Evolutionary conservation across 148 eudicot species (phyloP).

Genomic region (Vaccinium vitisidaea): DNA sequence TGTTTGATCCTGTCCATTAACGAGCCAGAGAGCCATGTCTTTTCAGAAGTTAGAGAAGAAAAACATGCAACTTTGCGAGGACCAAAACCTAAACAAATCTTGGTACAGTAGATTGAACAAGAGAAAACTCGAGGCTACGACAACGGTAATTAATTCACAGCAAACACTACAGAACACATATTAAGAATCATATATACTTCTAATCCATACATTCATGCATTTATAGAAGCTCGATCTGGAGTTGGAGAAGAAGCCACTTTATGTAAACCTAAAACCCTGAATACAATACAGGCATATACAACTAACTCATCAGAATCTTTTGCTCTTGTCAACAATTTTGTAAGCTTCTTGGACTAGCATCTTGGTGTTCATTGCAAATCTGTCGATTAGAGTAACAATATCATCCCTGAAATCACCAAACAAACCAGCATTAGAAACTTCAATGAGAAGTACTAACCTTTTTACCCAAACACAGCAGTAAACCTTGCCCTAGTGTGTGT

Average conservation of each 20-base stretch:
- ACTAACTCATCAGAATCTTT: slow-evolving; percentile 28
- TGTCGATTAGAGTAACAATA: slow-evolving; percentile 53
- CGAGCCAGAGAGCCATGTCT: background rate
- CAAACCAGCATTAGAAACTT: slow-evolving; percentile 9
- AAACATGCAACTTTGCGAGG: background rate
- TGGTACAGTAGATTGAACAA: background rate
- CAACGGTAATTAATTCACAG: background rate
- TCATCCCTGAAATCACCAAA: slow-evolving; percentile 56
- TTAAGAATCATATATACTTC: background rate
- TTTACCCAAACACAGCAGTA: background rate
- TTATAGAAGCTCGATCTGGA: background rate
- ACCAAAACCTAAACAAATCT: background rate
- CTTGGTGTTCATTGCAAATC: slow-evolving; percentile 62
- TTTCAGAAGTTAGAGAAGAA: background rate
- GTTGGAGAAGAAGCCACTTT: background rate
- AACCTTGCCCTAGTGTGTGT: background rate
- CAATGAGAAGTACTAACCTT: background rate
- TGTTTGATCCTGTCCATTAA: background rate
- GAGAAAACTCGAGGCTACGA: background rate
- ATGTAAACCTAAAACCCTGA: background rate
- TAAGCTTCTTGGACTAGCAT: slow-evolving; percentile 58
- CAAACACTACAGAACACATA: background rate
- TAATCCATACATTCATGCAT: background rate
- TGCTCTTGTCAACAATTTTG: slow-evolving; percentile 73
- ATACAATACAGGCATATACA: background rate